Percentiles rank a stretch among this genome's conserved stretches.
phyloP scores from a whole-genome alignment of 345 rosid genomes.

The Moricandia arvensis region DNA sequence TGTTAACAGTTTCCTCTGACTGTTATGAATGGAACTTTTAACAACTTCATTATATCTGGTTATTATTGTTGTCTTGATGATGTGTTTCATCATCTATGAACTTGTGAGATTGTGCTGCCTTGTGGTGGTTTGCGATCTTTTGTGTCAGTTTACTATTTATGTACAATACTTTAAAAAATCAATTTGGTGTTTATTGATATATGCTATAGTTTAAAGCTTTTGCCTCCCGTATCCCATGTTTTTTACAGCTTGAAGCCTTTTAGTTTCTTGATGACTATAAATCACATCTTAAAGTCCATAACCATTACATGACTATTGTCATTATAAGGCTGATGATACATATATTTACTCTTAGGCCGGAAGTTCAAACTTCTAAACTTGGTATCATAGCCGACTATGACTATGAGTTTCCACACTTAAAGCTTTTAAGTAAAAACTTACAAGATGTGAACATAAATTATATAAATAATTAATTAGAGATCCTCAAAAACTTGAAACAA shows the following conservation, averaged over 20 bases:
- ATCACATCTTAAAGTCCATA: too few relatives aligned
- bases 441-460: too few relatives aligned
- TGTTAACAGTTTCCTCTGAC: slow-evolving; percentile 27
- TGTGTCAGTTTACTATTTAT: slow-evolving; percentile 6
- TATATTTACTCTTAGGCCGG: too few relatives aligned
- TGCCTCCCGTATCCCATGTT: not conserved
- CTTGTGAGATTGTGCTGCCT: slow-evolving; percentile 12
- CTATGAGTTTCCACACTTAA: too few relatives aligned
- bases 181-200: slow-evolving; percentile 4
- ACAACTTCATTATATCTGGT: not conserved
- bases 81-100: slow-evolving; percentile 6
- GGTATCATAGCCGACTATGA: too few relatives aligned
- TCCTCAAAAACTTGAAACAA: too few relatives aligned
- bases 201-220: not conserved
- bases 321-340: too few relatives aligned
- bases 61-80: slow-evolving; percentile 3
- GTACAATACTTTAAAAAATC: not conserved
- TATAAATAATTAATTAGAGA: too few relatives aligned
- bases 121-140: not conserved
- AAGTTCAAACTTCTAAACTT: too few relatives aligned
- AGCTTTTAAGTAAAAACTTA: too few relatives aligned
- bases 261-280: not conserved
- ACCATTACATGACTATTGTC: too few relatives aligned
- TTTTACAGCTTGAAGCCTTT: not conserved
- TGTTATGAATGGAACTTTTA: slow-evolving; percentile 5